phyloP scores from a whole-genome alignment of 306 rosid genomes.

The Trifolium pratense region DNA sequence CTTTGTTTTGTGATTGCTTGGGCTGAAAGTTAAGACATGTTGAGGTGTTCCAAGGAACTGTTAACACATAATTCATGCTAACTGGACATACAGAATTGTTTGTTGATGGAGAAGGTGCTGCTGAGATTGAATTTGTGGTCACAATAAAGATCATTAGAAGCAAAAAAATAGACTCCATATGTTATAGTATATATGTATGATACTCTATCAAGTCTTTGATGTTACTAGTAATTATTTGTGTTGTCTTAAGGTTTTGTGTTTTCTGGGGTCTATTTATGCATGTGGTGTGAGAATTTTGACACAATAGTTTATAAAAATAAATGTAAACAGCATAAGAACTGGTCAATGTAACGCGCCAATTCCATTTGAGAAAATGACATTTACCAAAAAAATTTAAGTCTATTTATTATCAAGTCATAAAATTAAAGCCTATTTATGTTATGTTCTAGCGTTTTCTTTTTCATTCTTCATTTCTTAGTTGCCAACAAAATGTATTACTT shows the following conservation, averaged over 20 bases:
- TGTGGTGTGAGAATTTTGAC: no score
- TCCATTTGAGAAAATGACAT: no score
- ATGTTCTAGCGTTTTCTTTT: no score
- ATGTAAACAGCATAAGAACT: no score
- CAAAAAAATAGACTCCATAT: constrained; percentile 34
- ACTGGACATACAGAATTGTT: constrained; percentile 59
- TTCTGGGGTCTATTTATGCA: constrained; percentile 2
- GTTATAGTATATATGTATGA: neutral
- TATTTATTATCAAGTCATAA: no score
- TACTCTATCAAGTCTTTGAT: neutral
- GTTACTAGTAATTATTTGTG: neutral
- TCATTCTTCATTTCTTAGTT: no score
- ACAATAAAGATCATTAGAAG: constrained; percentile 42
- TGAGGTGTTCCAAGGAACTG: constrained; percentile 70
- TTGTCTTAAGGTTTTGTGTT: neutral
- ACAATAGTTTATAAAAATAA: no score
- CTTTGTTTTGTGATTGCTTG: constrained; percentile 21
- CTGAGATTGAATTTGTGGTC: constrained; percentile 28
- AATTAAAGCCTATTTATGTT: no score
- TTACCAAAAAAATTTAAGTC: no score
- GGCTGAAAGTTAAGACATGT: constrained; percentile 54
- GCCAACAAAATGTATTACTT: no score
- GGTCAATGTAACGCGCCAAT: no score
- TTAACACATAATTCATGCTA: constrained; percentile 59
- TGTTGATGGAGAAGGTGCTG: constrained; percentile 34